phyloP scores from a whole-genome alignment of 164 flowering plant genomes.

The Vitis rotundifolia region DNA sequence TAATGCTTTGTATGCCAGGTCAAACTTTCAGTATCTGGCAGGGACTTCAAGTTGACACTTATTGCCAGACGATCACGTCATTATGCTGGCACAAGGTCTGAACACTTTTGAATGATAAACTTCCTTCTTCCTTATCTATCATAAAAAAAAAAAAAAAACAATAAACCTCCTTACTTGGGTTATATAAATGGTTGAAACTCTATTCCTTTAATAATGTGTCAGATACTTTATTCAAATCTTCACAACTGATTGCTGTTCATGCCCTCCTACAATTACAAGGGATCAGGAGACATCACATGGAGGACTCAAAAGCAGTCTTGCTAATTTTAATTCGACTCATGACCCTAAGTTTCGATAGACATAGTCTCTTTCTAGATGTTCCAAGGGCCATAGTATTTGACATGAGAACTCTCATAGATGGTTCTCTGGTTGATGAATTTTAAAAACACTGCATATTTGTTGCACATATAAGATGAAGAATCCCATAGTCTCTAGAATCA shows the following conservation, averaged over 20 bases:
- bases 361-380: background rate
- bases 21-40: conserved; percentile 51
- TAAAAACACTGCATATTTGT: no score
- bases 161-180: background rate
- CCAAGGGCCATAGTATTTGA: background rate
- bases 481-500: conserved; percentile 1
- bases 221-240: background rate
- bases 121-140: background rate
- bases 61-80: conserved; percentile 98
- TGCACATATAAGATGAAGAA: no score
- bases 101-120: background rate
- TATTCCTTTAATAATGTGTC: background rate
- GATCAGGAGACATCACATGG: background rate
- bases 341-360: background rate
- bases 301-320: background rate
- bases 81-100: conserved; percentile 98
- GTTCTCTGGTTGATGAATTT: no score
- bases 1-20: conserved; percentile 49
- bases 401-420: no score
- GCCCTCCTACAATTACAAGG: background rate
- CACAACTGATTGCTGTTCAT: background rate
- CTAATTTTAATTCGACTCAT: background rate
- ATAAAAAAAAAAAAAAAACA: no score
- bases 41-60: conserved; percentile 72
- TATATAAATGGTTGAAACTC: background rate